Percentiles rank a stretch among this genome's conserved stretches.
Conservation (phyloP, 1,139 yeast genomes). For the Candida pseudocylindracea region DNA sequence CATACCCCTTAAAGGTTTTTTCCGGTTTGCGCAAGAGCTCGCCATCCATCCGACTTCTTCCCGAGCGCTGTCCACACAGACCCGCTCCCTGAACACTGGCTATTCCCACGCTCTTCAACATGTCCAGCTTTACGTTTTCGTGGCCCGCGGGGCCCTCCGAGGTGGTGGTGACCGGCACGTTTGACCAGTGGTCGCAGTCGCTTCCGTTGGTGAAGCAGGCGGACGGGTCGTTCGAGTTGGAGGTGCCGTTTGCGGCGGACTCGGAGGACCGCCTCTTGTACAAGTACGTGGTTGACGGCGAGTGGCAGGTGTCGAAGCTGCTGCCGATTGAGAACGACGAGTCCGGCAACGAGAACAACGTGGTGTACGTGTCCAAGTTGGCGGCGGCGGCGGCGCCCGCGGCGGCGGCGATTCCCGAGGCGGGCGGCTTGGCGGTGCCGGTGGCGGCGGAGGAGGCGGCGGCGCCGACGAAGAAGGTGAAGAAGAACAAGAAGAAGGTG, state of each 20-base stretch:
- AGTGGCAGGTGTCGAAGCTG: conserved; percentile 30
- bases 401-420: conserved; percentile 3
- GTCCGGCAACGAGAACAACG: conserved; percentile 41
- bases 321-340: conserved; percentile 24
- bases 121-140: too few relatives aligned
- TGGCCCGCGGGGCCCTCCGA: conserved; percentile 59
- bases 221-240: conserved; percentile 31
- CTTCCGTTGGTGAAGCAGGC: conserved; percentile 34
- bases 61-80: too few relatives aligned
- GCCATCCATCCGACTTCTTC: too few relatives aligned
- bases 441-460: conserved; percentile 8
- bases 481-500: conserved; percentile 22
- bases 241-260: conserved; percentile 23
- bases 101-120: too few relatives aligned
- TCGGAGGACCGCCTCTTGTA: conserved; percentile 20
- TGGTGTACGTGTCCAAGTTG: conserved; percentile 11
- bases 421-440: conserved; percentile 8
- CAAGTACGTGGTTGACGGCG: conserved; percentile 59
- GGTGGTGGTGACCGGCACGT: conserved; percentile 56
- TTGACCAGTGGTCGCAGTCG: conserved; percentile 51
- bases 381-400: conserved; percentile 6
- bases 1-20: too few relatives aligned
- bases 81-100: too few relatives aligned
- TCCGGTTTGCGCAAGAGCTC: too few relatives aligned
- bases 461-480: conserved; percentile 24